Evolutionary conservation across 2,329 filamentous ascomycete species (phyloP), one percentile per base, ranked within the genome.

Genomic region (Annulohypoxylon truncatum): DNA sequence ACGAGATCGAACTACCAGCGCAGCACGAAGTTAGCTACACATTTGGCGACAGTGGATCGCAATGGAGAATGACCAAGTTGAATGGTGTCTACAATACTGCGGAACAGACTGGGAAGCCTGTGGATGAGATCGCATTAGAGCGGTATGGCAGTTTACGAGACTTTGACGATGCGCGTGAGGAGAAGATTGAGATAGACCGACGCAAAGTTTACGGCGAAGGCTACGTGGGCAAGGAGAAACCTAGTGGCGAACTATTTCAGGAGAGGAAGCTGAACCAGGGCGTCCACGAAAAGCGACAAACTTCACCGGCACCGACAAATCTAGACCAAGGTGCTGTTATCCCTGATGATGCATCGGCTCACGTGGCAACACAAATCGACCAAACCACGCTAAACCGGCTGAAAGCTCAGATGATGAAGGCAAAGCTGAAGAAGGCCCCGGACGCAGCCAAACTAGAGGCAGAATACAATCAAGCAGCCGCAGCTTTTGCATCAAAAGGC

Each of bases 1-100:
- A 87, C 26, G 83, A 87, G 12, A 77, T 87, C 8, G 80, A 84
- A 20, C 78, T 87, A 5, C 83, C 85, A 1, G 82, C 84, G 0
- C 80, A 88, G 46, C 83, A 88, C 56, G 86, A 92, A 60, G 87
- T 96, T 7, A 83, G 87, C 62, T 99, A 98, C 76, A 92, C 82
- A 0, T 96, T 99, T 78, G 96, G 96, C 15, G 96, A 99, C 77
- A 82, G 87, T 5, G 95, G 96, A 0, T 95, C 94, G 12, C 88
- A 93, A 73, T 99, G 96, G 96, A 90, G 96, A 52, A 97, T 99
- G 94, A 97, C 91, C 4, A 97, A 94, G 78, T 87, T 99, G 29
- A 94, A 92, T 70, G 91, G 89, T 9, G 92, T 97, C 1, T 97
- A 97, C 77, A 87, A 88, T 24, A 86, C 90, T 57, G 93, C 94